Percentiles rank a stretch among this genome's conserved stretches.
Conservation (phyloP, 345 rosid genomes). For the Eucalyptus curtisii region DNA sequence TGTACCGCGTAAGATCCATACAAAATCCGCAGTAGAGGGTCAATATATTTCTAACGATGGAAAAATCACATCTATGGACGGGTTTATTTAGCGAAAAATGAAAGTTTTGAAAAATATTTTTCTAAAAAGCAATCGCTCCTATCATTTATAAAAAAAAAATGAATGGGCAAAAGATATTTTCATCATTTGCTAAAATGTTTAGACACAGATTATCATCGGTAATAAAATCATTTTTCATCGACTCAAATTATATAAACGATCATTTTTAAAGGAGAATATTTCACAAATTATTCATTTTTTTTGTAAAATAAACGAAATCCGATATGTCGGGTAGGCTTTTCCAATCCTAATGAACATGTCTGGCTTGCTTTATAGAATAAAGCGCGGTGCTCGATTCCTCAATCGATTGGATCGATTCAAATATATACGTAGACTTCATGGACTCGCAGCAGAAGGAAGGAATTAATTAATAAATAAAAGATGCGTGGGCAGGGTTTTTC, state of each 20-base stretch:
- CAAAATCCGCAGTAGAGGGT: accelerated
- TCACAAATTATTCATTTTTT: accelerated
- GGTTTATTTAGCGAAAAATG: accelerated
- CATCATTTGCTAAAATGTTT: accelerated
- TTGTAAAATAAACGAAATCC: accelerated
- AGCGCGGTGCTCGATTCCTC: not conserved
- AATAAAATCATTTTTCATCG: accelerated
- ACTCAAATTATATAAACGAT: accelerated
- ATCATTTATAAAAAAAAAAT: no score
- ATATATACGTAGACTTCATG: not conserved
- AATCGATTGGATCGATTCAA: not conserved
- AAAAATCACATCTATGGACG: not conserved
- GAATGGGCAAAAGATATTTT: no score
- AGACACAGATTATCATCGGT: accelerated
- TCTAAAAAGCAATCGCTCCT: accelerated
- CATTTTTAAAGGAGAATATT: accelerated
- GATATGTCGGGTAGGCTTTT: accelerated
- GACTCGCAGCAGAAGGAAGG: not conserved
- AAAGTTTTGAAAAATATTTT: accelerated
- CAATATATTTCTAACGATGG: accelerated
- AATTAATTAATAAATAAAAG: not conserved
- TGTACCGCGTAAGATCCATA: accelerated
- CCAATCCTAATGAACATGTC: not conserved
- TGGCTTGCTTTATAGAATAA: not conserved
- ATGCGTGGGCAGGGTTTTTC: not conserved